Evolutionary conservation across 371 early-diverging fungal genomes (phyloP).

Genomic region (Amoeboaphelidium occidentale): DNA sequence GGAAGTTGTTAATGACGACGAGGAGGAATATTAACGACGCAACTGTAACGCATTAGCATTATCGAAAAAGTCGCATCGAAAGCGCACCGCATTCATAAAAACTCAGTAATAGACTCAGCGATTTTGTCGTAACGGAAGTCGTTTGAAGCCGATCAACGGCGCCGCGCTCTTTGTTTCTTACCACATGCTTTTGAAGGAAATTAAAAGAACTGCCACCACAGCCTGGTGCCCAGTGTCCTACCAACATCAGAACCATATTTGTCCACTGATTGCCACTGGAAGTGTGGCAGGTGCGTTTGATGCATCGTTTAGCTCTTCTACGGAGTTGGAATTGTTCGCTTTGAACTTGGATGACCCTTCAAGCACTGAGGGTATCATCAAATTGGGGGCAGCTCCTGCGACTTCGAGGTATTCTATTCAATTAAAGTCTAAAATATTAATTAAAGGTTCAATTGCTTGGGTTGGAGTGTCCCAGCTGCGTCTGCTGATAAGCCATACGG

Average conservation of each 20-base stretch:
- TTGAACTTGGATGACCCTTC: conserved; percentile 31
- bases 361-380: not conserved
- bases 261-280: conserved; percentile 59
- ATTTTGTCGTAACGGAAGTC: too few relatives aligned
- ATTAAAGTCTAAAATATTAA: not conserved
- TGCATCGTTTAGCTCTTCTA: conserved; percentile 70
- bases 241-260: not conserved
- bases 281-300: conserved; percentile 90
- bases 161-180: too few relatives aligned
- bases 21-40: too few relatives aligned
- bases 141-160: too few relatives aligned
- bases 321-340: conserved; percentile 69
- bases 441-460: conserved; percentile 55
- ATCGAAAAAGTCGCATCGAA: too few relatives aligned
- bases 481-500: conserved; percentile 35
- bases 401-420: not conserved
- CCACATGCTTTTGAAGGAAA: conserved; percentile 26
- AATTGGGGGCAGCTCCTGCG: not conserved
- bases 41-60: too few relatives aligned
- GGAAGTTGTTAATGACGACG: too few relatives aligned
- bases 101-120: too few relatives aligned
- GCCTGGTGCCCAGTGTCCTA: conserved; percentile 41
- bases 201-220: conserved; percentile 50
- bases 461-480: conserved; percentile 32
- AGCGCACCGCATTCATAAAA: too few relatives aligned